Evolutionary conservation across 306 rosid species (phyloP), one percentile per base, ranked within the genome.

Genomic region (Elaeagnus macrophylla): DNA sequence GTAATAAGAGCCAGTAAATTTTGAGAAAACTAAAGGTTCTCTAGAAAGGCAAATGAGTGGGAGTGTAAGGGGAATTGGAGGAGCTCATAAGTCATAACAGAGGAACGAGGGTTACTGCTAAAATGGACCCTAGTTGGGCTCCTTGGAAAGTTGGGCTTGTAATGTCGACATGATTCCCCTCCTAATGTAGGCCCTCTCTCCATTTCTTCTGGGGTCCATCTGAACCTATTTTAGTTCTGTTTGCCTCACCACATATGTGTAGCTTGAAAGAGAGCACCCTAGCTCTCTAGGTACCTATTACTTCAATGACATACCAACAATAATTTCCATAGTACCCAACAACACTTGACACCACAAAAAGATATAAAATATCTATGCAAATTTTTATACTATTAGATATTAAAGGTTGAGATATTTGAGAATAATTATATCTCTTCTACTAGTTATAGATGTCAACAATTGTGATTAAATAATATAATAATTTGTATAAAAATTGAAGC

Each of bases 151-250:
- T 40, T 2, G 6, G 44, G 11, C 44, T 12, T 40, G 54, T 49
- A 69, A 72, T 11, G 84, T 46, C 0, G 76, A 63, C 9, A 19
- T 7, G 62, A 60, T 25, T 0, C 65, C 40, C 37, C 77, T 65
- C 51, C 58, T 70, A 37, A 78, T 53, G 25, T 58, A 60, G 5
- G 69, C 78, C 79, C 57, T 58, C 18, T 79, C 73, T 18, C 69
- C 70, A 1, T 43, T 83, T 40, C 77, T 81, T 9, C 78, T 79
- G 35, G 95, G 85, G 40, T 89, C 95, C 63, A 77, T 85, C 82
- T 83, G 94, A 0, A 83, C 87, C 94, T 94, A 89, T 54, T 69
- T 71, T 1, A 81, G 68, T 80, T 89, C 97, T 17, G 56, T 74
- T 20, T 71, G 81, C 81, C 75, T 89, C 78, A 81, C 25, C 37